These are phyloP conservation scores for Cylindricascospora bacillispora DNA, from an alignment of 1,139 yeast genomes.

Conservation along the genomic window DNA sequence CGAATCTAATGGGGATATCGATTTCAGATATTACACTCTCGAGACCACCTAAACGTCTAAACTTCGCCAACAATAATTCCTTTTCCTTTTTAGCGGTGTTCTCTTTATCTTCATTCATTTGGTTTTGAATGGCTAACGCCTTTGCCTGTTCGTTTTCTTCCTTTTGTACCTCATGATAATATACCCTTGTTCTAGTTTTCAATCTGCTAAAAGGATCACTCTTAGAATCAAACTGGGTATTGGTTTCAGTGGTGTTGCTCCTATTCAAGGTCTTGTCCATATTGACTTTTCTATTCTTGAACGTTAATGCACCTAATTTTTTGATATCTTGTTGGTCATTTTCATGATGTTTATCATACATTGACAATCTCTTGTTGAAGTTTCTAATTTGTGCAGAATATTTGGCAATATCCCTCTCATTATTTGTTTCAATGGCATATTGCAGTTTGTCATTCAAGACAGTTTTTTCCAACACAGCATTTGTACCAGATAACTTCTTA, in stretches of 20 bases:
- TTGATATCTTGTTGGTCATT: conserved; percentile 26
- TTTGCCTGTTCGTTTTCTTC: conserved; percentile 36
- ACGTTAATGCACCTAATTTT: conserved; percentile 28
- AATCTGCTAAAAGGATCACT: conserved; percentile 86
- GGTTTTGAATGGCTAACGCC: conserved; percentile 29
- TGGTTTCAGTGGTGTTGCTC: conserved; percentile 46
- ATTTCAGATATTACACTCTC: conserved; percentile 36
- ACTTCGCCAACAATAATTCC: conserved; percentile 25
- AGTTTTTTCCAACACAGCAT: conserved; percentile 68
- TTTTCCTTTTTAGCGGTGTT: conserved; percentile 28
- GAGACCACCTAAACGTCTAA: conserved; percentile 31
- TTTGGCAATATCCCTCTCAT: conserved; percentile 38
- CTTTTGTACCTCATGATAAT: conserved; percentile 42
- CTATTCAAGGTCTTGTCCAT: conserved; percentile 68
- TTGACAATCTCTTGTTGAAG: conserved; percentile 41
- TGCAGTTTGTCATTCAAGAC: conserved; percentile 60
- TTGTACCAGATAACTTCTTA: conserved; percentile 48
- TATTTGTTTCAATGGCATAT: conserved; percentile 60
- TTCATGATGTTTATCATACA: conserved; percentile 28
- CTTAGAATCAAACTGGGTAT: conserved; percentile 32
- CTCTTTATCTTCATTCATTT: conserved; percentile 25
- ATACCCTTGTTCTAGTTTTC: conserved; percentile 74
- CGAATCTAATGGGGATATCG: conserved; percentile 34
- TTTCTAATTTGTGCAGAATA: conserved; percentile 24
- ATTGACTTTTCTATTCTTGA: conserved; percentile 70